A percentile compares a stretch with the other conserved stretches of the same genome.
These are phyloP conservation scores for Anastatica hierochuntica DNA, from an alignment of 345 rosid species.

Conservation along the genomic window DNA sequence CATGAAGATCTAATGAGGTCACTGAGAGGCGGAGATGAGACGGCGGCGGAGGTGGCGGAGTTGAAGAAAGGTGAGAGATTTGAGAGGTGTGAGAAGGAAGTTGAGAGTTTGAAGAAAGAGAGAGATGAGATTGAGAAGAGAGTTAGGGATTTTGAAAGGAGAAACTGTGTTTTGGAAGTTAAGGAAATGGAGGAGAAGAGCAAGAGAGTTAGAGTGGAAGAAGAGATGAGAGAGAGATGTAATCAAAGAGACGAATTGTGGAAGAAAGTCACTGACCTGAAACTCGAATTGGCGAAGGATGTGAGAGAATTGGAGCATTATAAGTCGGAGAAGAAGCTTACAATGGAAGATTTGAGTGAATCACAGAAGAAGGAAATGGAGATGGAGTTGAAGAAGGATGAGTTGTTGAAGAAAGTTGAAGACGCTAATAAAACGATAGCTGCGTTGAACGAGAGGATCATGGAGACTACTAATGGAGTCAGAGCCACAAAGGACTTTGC, in stretches of 20 bases:
- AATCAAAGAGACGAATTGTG: conserved; percentile 34
- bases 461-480: conserved; percentile 19
- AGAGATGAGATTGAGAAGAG: conserved; percentile 41
- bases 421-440: conserved; percentile 27
- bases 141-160: conserved; percentile 45
- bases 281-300: conserved; percentile 21
- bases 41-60: conserved; percentile 25
- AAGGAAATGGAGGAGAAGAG: conserved; percentile 44
- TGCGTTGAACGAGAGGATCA: conserved; percentile 32
- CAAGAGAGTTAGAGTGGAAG: conserved; percentile 42
- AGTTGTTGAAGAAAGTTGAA: conserved; percentile 30
- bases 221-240: conserved; percentile 38
- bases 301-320: conserved; percentile 22
- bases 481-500: too few relatives aligned
- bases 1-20: conserved; percentile 49
- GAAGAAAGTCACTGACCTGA: conserved; percentile 32
- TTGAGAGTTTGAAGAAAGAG: conserved; percentile 34
- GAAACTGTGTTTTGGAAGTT: conserved; percentile 34
- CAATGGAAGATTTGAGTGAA: conserved; percentile 23
- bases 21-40: conserved; percentile 37
- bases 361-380: conserved; percentile 19
- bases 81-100: conserved; percentile 31
- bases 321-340: conserved; percentile 25
- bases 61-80: conserved; percentile 25
- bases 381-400: conserved; percentile 25